Percentiles rank a stretch among this genome's conserved stretches.
Evolutionary conservation across 768 basidiomycete species (phyloP).

Genomic region (Gloeopeniophorella convolvens): DNA sequence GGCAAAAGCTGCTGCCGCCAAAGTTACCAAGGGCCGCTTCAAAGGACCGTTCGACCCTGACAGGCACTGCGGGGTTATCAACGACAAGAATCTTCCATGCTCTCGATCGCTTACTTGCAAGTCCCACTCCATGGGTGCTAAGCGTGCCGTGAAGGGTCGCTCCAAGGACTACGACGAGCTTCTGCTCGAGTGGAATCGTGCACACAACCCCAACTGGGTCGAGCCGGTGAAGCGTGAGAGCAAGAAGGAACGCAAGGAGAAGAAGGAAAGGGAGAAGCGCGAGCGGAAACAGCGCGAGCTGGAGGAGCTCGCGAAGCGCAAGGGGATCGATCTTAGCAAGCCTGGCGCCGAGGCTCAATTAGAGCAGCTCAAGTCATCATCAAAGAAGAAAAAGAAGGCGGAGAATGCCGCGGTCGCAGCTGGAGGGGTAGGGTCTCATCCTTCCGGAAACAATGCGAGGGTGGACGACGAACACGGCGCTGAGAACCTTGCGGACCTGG

Average conservation of each 20-base stretch:
- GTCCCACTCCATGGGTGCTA: constrained; percentile 95
- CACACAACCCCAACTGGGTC: constrained; percentile 80
- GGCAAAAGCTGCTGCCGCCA: constrained; percentile 53
- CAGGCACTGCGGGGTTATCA: constrained; percentile 94
- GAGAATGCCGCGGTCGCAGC: constrained; percentile 36
- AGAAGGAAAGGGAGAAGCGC: constrained; percentile 70
- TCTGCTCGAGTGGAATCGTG: constrained; percentile 86
- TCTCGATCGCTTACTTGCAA: constrained; percentile 96
- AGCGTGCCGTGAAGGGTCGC: constrained; percentile 85
- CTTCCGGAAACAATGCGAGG: constrained; percentile 43
- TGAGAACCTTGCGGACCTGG: constrained; percentile 72
- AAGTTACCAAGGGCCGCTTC: constrained; percentile 69
- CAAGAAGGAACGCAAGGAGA: constrained; percentile 83
- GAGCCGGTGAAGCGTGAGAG: constrained; percentile 83
- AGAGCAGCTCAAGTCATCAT: constrained; percentile 32
- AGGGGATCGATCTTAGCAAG: constrained; percentile 45
- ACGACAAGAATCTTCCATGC: constrained; percentile 89
- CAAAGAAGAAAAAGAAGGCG: constrained; percentile 61
- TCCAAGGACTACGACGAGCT: constrained; percentile 81
- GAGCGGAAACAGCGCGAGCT: constrained; percentile 73
- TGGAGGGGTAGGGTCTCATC: constrained; percentile 28
- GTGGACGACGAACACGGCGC: constrained; percentile 41
- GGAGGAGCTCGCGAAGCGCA: constrained; percentile 56
- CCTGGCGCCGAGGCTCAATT: constrained; percentile 31
- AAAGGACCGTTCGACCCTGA: constrained; percentile 89